phyloP scores from a whole-genome alignment of 352 stramenopile species.

The Globisporangium radiosum region DNA sequence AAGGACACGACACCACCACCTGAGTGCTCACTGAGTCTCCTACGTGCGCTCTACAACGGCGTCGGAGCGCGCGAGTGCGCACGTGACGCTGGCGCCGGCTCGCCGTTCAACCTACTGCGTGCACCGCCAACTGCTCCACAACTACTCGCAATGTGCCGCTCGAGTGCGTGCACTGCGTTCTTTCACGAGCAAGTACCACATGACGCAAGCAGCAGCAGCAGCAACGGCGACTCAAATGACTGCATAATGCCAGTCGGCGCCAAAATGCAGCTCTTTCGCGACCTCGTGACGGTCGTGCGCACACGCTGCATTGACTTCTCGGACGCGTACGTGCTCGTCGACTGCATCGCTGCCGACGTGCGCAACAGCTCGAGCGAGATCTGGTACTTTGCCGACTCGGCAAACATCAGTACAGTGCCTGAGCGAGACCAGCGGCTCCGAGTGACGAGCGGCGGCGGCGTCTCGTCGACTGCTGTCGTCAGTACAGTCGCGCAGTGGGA shows the following conservation, averaged over 20 bases:
- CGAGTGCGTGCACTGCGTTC: conserved; percentile 3
- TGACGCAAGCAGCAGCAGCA: no score
- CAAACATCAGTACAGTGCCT: neutral
- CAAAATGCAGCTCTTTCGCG: conserved; percentile 6
- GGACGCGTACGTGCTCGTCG: conserved; percentile 11
- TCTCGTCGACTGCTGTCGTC: no score
- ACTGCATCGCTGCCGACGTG: conserved; percentile 5
- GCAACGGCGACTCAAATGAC: neutral
- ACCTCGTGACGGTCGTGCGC: conserved; percentile 7
- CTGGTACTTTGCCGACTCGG: conserved; percentile 12
- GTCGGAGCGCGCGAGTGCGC: conserved; percentile 3
- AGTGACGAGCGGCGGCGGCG: neutral
- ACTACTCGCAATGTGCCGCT: conserved; percentile 12
- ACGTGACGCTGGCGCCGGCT: conserved; percentile 1
- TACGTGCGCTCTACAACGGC: conserved; percentile 4
- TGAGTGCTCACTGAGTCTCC: conserved; percentile 1
- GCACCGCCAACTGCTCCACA: conserved; percentile 1
- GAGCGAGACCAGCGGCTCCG: neutral
- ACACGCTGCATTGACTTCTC: conserved; percentile 4
- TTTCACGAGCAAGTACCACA: neutral
- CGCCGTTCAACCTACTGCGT: conserved; percentile 5
- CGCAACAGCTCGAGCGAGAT: conserved; percentile 7
- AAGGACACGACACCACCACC: neutral
- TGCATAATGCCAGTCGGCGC: conserved; percentile 5
- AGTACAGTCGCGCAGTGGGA: conserved; percentile 2